These are phyloP conservation scores for Penicillium cosmopolitanum DNA, from an alignment of 495 filamentous ascomycete species.

Conservation along the genomic window DNA sequence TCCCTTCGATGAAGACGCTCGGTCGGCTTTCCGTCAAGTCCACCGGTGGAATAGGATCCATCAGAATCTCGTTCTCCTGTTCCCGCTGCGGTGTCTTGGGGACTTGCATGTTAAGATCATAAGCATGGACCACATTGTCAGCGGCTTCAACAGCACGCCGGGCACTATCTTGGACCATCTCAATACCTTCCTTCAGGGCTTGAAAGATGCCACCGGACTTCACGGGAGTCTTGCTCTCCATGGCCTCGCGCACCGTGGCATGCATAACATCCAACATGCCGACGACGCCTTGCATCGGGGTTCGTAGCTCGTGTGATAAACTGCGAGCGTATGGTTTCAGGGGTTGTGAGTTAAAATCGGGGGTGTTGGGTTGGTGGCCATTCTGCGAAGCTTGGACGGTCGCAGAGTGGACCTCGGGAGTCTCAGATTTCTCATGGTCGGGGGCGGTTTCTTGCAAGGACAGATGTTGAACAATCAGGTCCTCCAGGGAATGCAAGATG, in stretches of 20 bases:
- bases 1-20: constrained; percentile 49
- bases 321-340: constrained; percentile 79
- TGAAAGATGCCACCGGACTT: constrained; percentile 60
- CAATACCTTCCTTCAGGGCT: constrained; percentile 71
- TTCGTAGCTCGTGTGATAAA: constrained; percentile 78
- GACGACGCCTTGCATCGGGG: constrained; percentile 84
- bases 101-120: constrained; percentile 82
- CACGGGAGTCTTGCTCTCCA: constrained; percentile 56
- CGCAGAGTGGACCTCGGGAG: constrained; percentile 16
- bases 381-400: constrained; percentile 43
- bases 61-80: constrained; percentile 38
- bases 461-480: constrained; percentile 65
- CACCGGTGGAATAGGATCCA: constrained; percentile 23
- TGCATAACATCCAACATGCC: constrained; percentile 89
- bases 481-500: constrained; percentile 76
- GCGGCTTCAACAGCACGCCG: constrained; percentile 78
- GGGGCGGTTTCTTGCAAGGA: constrained; percentile 16
- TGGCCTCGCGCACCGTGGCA: constrained; percentile 72
- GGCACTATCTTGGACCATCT: constrained; percentile 81
- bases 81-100: constrained; percentile 61
- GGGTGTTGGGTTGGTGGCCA: constrained; percentile 24
- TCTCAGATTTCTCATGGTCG: constrained; percentile 9
- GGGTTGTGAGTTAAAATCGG: constrained; percentile 58
- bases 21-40: constrained; percentile 35
- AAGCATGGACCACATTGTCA: constrained; percentile 86